Base-by-base conservation (phyloP, 352 stramenopile species). In the Phytophthora pluvialis region DNA sequence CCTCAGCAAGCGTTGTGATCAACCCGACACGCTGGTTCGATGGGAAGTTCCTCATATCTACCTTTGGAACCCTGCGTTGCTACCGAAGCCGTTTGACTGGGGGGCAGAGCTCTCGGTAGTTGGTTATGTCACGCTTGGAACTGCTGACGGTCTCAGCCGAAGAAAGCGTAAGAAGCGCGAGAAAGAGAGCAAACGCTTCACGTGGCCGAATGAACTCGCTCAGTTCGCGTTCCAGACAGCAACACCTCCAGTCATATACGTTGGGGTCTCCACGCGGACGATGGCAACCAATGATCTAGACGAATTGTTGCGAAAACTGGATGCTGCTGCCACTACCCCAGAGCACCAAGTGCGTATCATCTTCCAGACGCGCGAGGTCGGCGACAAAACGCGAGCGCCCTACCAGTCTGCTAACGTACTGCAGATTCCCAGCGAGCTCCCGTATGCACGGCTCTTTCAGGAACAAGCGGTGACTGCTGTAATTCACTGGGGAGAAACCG, bases 381-480 rank as follows among this genome's bases (percentile, higher is more conserved):
- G 40, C n/a, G 44, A 56, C 32, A 66, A 60, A 13, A 38, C 62
- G 26, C 42, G 61, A 26, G 7, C 5, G 4, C 40, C 29, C 5
- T 64, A 66, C 45, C 52, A 56, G 38, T 72, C 59, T 42, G 26
- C 42, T 9, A 67, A 68, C 32, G 67, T 78, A 15, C 66, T 68
- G 26, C 55, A 76, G 32, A 59, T 78, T 31, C 26, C 63, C 40
- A 75, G 62, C 10, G 64, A 78, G 15, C 18, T 75, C 13, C 58
- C 72, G 5, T 93, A 96, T 58, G 70, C 93, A 61, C 94, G 86
- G 57, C 57, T 98, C 10, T 79, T 98, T 48, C 83, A 72, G 39
- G 76, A 90, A 21, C 73, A 78, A 43, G 70, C 85, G 13, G 82
- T 91, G 28, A 73, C 55, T 57, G 89, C 82, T 31, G 76, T 93